A percentile compares a stretch with the other conserved stretches of the same genome.
Evolutionary conservation across 495 filamentous ascomycete species (phyloP).

Genomic region (Penicillium desertorum): DNA sequence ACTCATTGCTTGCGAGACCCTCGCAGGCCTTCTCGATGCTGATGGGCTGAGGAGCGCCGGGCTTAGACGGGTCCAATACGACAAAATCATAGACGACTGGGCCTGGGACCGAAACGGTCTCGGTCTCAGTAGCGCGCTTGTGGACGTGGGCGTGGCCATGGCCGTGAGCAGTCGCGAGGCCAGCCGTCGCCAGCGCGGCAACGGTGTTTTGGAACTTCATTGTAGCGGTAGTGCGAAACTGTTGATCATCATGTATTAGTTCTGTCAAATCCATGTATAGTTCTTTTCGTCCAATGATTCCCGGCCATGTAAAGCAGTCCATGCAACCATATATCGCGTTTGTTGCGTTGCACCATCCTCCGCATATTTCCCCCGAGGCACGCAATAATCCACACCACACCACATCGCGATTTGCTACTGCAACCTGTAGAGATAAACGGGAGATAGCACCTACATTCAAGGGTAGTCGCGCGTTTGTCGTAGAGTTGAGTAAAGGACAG

Average conservation of each 20-base stretch:
- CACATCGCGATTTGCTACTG: neutral
- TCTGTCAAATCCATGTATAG: neutral
- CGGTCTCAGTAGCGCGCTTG: slow-evolving; percentile 39
- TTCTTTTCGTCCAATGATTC: neutral
- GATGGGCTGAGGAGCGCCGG: slow-evolving; percentile 39
- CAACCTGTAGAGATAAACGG: slow-evolving; percentile 4
- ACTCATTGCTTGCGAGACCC: slow-evolving; percentile 56
- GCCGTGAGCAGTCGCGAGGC: slow-evolving; percentile 47
- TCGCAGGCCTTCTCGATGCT: slow-evolving; percentile 56
- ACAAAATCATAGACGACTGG: slow-evolving; percentile 61
- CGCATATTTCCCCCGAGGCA: neutral
- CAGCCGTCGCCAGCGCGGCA: slow-evolving; percentile 47
- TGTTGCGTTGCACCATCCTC: neutral
- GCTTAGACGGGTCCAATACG: slow-evolving; percentile 30
- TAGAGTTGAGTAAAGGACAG: slow-evolving; percentile 36
- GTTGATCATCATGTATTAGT: neutral
- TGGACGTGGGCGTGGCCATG: slow-evolving; percentile 46
- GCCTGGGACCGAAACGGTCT: slow-evolving; percentile 52
- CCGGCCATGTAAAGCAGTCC: neutral
- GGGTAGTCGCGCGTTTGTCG: slow-evolving; percentile 38
- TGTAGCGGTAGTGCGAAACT: slow-evolving; percentile 14
- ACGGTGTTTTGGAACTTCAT: slow-evolving; percentile 49
- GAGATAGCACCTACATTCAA: slow-evolving; percentile 36
- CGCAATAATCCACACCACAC: neutral
- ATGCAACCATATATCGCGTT: neutral